Conservation (phyloP, 495 filamentous ascomycete species). For the Xylaria curta region DNA sequence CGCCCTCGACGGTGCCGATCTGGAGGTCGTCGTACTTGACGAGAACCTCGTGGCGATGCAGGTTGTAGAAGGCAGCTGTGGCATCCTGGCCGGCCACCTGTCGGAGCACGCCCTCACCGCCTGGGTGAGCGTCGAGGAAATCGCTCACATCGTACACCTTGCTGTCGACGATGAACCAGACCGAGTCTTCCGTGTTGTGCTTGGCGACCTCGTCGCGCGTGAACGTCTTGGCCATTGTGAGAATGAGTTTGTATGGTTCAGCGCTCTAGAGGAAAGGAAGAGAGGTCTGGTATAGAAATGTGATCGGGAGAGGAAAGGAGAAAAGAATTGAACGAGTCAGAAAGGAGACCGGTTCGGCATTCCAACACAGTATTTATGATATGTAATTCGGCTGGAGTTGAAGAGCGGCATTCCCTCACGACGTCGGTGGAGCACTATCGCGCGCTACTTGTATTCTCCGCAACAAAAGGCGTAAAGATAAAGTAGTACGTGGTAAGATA, state of each 20-base stretch:
- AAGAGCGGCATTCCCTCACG: slow-evolving; percentile 9
- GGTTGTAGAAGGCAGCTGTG: slow-evolving; percentile 89
- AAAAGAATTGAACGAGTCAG: neutral
- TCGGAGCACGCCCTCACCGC: slow-evolving; percentile 80
- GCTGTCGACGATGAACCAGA: slow-evolving; percentile 85
- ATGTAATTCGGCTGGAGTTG: neutral
- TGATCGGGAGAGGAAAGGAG: neutral
- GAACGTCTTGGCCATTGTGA: slow-evolving; percentile 54
- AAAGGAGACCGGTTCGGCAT: neutral
- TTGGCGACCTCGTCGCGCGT: slow-evolving; percentile 78
- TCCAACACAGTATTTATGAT: slow-evolving; percentile 17
- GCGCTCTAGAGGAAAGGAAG: neutral
- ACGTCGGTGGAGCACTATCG: slow-evolving; percentile 18
- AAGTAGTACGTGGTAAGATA: slow-evolving; percentile 10
- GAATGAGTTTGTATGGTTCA: neutral
- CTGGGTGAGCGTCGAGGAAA: slow-evolving; percentile 90
- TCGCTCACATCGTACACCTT: slow-evolving; percentile 93
- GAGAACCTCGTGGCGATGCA: slow-evolving; percentile 90
- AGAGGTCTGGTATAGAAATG: neutral
- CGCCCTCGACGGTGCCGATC: slow-evolving; percentile 76
- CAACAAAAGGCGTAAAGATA: neutral
- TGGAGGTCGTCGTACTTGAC: slow-evolving; percentile 75
- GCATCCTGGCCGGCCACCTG: slow-evolving; percentile 87
- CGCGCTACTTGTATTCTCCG: neutral
- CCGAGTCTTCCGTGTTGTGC: slow-evolving; percentile 81